These are phyloP conservation scores for Nicotiana paniculata DNA, from an alignment of 257 asterid genomes.

Conservation along the genomic window DNA sequence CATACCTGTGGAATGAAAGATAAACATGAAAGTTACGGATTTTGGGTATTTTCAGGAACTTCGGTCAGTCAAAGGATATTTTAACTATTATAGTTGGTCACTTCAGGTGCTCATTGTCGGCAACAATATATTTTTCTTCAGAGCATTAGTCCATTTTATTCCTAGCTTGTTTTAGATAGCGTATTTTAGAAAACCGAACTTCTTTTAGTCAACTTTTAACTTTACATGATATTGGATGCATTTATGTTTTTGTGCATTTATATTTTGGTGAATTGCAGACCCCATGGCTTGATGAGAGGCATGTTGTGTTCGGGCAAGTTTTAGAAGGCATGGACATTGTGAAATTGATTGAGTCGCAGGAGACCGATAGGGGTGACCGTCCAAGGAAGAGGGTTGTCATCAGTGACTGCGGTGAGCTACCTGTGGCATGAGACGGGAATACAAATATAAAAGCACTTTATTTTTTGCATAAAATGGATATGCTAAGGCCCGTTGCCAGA, in stretches of 20 bases:
- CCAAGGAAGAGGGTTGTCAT: slow-evolving; percentile 74
- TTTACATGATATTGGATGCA: not conserved
- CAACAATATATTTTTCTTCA: not conserved
- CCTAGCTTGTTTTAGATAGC: not conserved
- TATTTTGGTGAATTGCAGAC: slow-evolving; percentile 49
- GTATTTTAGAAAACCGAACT: not conserved
- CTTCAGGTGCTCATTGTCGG: not conserved
- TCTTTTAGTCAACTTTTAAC: not conserved
- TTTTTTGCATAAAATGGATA: not conserved
- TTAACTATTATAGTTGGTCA: not conserved
- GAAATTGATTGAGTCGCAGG: slow-evolving; percentile 60
- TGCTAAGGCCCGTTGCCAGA: not conserved
- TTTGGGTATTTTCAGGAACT: not conserved
- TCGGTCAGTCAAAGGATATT: not conserved
- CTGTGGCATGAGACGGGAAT: slow-evolving; percentile 37
- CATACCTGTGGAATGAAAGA: not conserved
- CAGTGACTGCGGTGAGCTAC: slow-evolving; percentile 90
- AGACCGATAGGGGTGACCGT: slow-evolving; percentile 92
- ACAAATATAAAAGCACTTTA: not conserved
- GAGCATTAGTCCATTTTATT: not conserved
- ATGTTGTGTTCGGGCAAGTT: slow-evolving; percentile 96
- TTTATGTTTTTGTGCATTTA: too few species aligned
- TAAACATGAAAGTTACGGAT: not conserved
- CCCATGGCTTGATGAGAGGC: slow-evolving; percentile 81
- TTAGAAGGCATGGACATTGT: slow-evolving; percentile 90